These are phyloP conservation scores for Crucibulum cyathiforme DNA, from an alignment of 1,284 basidiomycete species.

Conservation along the genomic window DNA sequence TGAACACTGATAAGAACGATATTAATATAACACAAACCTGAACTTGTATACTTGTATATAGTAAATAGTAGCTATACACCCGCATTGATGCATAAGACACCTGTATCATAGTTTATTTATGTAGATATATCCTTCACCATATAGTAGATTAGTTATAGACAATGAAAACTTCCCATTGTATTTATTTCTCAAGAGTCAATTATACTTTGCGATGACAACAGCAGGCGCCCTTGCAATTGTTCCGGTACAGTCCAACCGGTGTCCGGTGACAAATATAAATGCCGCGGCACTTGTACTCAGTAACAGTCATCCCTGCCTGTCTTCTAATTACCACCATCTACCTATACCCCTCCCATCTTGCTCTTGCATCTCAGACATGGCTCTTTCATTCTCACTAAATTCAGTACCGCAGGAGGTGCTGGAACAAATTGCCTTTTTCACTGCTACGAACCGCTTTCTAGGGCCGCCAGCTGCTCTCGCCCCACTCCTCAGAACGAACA, in stretches of 20 bases:
- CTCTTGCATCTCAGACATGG: constrained; percentile 15
- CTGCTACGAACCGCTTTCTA: constrained; percentile 53
- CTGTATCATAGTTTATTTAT: too few species aligned
- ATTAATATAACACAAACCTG: too few species aligned
- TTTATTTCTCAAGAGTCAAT: not conserved
- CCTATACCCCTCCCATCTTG: constrained; percentile 5
- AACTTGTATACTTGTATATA: too few species aligned
- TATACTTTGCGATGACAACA: not conserved
- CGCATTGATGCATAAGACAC: too few species aligned
- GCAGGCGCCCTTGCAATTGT: not conserved
- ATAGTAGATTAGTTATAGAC: too few species aligned
- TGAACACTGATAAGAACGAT: not conserved
- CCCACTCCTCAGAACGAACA: constrained; percentile 62
- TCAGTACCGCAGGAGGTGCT: constrained; percentile 74
- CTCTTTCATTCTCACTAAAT: constrained; percentile 27
- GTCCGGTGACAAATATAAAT: constrained; percentile 16
- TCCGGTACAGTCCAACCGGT: constrained; percentile 1
- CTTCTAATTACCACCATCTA: not conserved
- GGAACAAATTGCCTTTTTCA: constrained; percentile 67
- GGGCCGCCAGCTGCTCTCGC: constrained; percentile 59
- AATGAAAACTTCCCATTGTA: not conserved
- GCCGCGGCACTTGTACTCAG: constrained; percentile 1
- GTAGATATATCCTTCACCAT: not conserved
- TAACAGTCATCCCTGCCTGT: not conserved
- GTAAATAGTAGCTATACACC: too few species aligned